These are phyloP conservation scores for Fusarium sp. DNA, from an alignment of 2,329 filamentous ascomycete species.

Conservation along the genomic window DNA sequence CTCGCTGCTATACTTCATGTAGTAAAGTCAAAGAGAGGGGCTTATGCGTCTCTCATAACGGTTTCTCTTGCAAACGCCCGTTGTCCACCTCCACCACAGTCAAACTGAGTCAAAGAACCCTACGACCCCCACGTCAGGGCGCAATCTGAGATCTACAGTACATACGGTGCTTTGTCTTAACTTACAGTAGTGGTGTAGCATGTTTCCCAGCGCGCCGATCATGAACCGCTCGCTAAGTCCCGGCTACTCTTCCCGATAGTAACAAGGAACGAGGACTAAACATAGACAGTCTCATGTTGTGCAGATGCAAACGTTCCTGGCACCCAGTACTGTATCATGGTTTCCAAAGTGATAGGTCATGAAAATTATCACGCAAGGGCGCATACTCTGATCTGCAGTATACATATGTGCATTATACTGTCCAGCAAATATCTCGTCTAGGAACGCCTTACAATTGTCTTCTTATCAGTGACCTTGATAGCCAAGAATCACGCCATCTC, in stretches of 20 bases:
- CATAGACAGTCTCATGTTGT: conserved; percentile 5
- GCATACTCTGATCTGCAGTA: neutral
- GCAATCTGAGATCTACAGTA: conserved; percentile 18
- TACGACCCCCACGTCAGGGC: conserved; percentile 13
- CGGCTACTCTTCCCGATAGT: conserved; percentile 18
- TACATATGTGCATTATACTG: neutral
- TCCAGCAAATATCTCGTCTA: neutral
- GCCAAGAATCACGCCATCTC: neutral
- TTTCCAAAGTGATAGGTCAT: conserved; percentile 2
- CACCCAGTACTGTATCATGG: neutral
- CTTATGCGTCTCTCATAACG: neutral
- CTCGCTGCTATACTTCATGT: neutral
- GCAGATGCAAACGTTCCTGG: conserved; percentile 11
- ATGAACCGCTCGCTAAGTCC: conserved; percentile 5
- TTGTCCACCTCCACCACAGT: conserved; percentile 9
- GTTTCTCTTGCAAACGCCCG: conserved; percentile 15
- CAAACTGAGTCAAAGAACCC: neutral
- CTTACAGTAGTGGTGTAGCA: neutral
- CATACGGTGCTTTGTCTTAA: neutral
- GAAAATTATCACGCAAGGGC: neutral
- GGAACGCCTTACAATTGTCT: neutral
- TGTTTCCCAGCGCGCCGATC: conserved; percentile 8
- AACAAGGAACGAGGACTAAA: neutral
- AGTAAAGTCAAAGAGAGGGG: neutral
- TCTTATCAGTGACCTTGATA: neutral